These are phyloP conservation scores for Pisolithus tinctorius DNA, from an alignment of 768 basidiomycete genomes.

Conservation along the genomic window DNA sequence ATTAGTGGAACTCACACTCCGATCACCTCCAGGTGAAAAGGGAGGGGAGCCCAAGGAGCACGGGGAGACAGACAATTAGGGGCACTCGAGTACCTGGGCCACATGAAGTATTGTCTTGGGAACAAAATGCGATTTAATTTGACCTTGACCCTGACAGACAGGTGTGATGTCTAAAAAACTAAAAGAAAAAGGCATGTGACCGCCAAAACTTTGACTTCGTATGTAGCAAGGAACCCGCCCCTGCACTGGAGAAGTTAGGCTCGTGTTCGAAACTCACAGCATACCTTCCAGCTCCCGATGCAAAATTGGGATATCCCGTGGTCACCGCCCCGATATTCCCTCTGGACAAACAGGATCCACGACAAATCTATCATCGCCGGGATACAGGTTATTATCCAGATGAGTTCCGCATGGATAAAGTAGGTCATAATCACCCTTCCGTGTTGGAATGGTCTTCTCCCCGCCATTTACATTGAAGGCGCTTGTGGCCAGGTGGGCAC, in stretches of 20 bases:
- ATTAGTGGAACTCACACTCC: too few species aligned
- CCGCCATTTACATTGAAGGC: too few species aligned
- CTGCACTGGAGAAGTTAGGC: background rate
- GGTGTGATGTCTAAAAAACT: background rate
- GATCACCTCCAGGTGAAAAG: too few species aligned
- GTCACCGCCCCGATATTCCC: constrained; percentile 11
- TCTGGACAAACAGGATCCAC: constrained; percentile 16
- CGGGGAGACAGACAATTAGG: too few species aligned
- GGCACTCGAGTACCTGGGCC: too few species aligned
- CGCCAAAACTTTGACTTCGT: background rate
- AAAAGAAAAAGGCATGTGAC: background rate
- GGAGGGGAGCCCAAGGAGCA: too few species aligned
- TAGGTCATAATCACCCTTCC: constrained; percentile 15
- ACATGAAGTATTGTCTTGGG: too few species aligned
- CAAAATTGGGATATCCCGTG: constrained; percentile 7
- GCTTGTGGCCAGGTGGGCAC: too few species aligned
- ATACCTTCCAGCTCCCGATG: constrained; percentile 15
- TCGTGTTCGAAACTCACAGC: constrained; percentile 2
- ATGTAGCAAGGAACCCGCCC: background rate
- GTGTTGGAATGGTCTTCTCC: constrained; percentile 8
- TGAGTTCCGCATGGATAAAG: constrained; percentile 13
- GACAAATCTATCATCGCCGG: constrained; percentile 9
- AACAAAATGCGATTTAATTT: too few species aligned
- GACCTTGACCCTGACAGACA: background rate
- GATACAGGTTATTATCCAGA: constrained; percentile 10